Evolutionary conservation across 129 eudicot genomes (phyloP), one percentile per base, ranked within the genome.

Genomic region (Daucus carota): DNA sequence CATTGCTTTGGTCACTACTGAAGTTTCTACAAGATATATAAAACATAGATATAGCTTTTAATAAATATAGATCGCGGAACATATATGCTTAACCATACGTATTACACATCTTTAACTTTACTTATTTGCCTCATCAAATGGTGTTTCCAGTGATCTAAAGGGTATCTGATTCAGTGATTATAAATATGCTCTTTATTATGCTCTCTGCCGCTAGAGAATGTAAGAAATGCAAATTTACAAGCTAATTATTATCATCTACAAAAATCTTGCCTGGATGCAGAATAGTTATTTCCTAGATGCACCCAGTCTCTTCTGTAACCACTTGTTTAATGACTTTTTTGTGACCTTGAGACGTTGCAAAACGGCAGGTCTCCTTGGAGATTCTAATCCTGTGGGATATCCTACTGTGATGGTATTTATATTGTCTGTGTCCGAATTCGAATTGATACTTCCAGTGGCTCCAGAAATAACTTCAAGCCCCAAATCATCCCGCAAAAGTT

Each of bases 311-410:
- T 80, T 89, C 69, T 48, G 82, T 72, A 94, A 79, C 97, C 98
- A 94, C 14, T 48, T 83, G 73, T 77, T 48, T 80, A 94, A 79
- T 31, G 93, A 90, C 47, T 84, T 82, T 81, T 70, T 89, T 15
- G 93, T 84, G 34, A 89, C 89, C 80, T 84, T 78, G 81, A 94
- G 73, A 83, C 97, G 83, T 73, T 81, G 88, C 63, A 91, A 73
- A 81, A 78, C 86, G 66, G 84, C 87, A 72, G 97, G 97, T 79
- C 98, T 88, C 73, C 93, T 75, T 46, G 90, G 76, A 78, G 86
- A 79, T 42, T 71, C 79, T 45, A 73, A 79, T 43, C 31, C n/a
- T 72, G 54, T 78, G 26, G 85, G 66, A 29, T 69, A 69, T 65
- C 79, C 81, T 70, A 68, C 87, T 50, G 29, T 48, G 52, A 72